Percentiles rank a stretch among this genome's conserved stretches.
Evolutionary conservation across 225 moss, liverwort and hornwort species (phyloP).

Genomic region (Bryoerythrophyllum caledonicum): DNA sequence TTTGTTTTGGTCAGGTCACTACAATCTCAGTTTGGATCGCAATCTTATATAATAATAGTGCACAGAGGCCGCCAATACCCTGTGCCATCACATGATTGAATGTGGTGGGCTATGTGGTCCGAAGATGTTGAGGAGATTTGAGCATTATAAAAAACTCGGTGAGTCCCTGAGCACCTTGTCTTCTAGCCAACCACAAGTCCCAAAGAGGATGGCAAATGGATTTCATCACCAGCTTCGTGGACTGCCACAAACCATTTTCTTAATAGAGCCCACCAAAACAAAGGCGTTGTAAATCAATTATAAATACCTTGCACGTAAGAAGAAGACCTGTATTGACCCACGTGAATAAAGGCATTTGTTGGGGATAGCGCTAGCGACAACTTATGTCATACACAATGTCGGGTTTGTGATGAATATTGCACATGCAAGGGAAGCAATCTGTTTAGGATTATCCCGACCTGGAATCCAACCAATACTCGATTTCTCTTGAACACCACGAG

Average conservation of each 20-base stretch:
- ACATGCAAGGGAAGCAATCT: background rate
- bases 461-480: background rate
- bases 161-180: background rate
- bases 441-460: background rate
- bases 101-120: background rate
- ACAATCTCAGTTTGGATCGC: too few species aligned
- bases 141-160: background rate
- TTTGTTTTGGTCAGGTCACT: too few species aligned
- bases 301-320: too few species aligned
- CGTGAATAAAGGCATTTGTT: too few species aligned
- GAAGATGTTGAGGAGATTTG: background rate
- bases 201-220: constrained; percentile 6
- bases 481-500: background rate
- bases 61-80: background rate
- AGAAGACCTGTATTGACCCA: too few species aligned
- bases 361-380: too few species aligned
- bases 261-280: too few species aligned
- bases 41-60: background rate
- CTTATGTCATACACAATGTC: background rate
- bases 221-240: background rate
- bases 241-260: background rate
- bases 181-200: background rate
- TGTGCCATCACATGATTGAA: background rate
- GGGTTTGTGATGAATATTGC: background rate
- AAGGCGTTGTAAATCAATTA: too few species aligned